Evolutionary conservation across 2,329 filamentous ascomycete species (phyloP), one percentile per base, ranked within the genome.

Genomic region (Aspergillus hiratsukae): DNA sequence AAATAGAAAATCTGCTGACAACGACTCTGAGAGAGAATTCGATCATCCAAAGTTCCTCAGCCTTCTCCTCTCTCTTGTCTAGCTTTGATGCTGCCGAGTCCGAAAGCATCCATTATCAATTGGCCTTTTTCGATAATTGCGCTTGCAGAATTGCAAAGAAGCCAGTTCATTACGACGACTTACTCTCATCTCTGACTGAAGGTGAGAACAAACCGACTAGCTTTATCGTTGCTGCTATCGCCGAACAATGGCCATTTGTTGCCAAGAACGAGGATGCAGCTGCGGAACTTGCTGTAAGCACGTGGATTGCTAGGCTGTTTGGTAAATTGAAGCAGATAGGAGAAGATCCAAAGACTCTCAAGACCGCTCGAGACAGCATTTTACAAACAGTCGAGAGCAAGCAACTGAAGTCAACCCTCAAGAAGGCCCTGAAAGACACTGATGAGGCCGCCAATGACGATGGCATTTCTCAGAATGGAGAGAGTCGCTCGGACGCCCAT

Each of bases 41-140:
- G 4, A 62, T 77, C 29, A 50, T 78, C n/a, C 65, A 65, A 29
- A 65, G 61, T 46, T 57, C 66, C 3, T 64, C 65, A 9, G 71
- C 75, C 14, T 76, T 78, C 53, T 63, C 71, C 19, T 69, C 73
- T 6, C 60, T 79, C 4, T 52, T 70, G 19, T 63, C 69, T 31
- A 78, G 76, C 53, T 64, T 79, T 9, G 66, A 69, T 17, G 59
- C 64, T 4, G 70, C 70, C 1, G 69, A 72, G 48, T 59, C 68
- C 4, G 69, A 67, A 35, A 53, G 57, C 35, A 61, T 75, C 10
- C 63, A 66, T n/a, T 60, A 63, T 3, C 72, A 75, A 55, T 57
- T 91, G 0, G 88, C 89, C 75, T 95, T 94, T 67, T 71, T 97
- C 27, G 92, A 97, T 67, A 91, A 95, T 60, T 95, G 90, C 71